phyloP scores from a whole-genome alignment of 192 early-diverging fungal genomes.

The Backusella liffmaniae region DNA sequence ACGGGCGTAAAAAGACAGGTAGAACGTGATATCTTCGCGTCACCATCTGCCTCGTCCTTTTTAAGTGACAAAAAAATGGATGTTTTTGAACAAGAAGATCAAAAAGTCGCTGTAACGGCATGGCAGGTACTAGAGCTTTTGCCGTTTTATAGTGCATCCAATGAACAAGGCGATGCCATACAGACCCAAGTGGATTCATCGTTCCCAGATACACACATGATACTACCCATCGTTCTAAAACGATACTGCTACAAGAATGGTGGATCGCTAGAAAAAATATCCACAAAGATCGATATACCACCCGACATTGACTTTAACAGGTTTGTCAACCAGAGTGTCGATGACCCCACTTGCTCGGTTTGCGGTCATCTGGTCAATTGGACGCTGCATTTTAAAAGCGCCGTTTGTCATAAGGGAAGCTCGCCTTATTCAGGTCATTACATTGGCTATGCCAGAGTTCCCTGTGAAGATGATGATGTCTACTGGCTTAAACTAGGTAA shows the following conservation, averaged over 20 bases:
- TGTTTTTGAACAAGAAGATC: constrained; percentile 7
- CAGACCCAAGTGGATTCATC: constrained; percentile 39
- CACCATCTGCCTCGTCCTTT: no score
- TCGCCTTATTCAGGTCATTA: constrained; percentile 35
- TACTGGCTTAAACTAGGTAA: constrained; percentile 40
- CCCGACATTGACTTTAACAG: constrained; percentile 43
- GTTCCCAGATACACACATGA: constrained; percentile 57
- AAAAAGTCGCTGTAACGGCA: constrained; percentile 57
- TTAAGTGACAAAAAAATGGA: not conserved
- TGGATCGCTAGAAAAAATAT: constrained; percentile 36
- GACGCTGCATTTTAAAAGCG: constrained; percentile 23
- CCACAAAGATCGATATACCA: constrained; percentile 54
- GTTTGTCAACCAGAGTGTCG: constrained; percentile 48
- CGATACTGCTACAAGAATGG: constrained; percentile 55
- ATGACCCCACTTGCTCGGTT: constrained; percentile 24
- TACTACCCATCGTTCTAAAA: constrained; percentile 69
- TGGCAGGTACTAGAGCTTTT: constrained; percentile 70
- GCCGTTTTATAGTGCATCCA: constrained; percentile 69
- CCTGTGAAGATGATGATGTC: constrained; percentile 28
- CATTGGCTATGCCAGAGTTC: constrained; percentile 28
- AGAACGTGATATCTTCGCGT: not conserved
- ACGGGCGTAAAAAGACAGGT: constrained; percentile 50
- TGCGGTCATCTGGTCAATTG: constrained; percentile 19
- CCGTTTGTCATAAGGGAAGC: constrained; percentile 28
- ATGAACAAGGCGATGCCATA: constrained; percentile 57